Percentiles rank a stretch among this genome's conserved stretches.
phyloP scores from a whole-genome alignment of 331 rosid species.

The Malus hybrid region DNA sequence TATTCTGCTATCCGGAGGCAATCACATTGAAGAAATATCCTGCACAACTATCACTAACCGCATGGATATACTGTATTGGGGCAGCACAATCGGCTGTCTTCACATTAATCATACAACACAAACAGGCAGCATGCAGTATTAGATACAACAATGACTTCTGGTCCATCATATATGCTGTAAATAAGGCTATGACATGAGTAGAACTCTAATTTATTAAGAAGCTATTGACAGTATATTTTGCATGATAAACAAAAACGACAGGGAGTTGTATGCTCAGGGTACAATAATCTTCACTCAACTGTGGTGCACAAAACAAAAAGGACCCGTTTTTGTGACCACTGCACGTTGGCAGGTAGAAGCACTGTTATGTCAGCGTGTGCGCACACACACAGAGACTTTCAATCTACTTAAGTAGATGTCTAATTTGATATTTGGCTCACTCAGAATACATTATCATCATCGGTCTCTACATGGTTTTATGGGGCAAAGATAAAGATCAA shows the following conservation, averaged over 20 bases:
- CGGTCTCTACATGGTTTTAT: neutral
- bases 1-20: neutral
- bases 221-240: neutral
- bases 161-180: slow-evolving; percentile 4
- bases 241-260: neutral
- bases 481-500: slow-evolving; percentile 7
- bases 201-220: neutral
- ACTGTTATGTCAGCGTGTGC: neutral
- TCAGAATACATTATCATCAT: slow-evolving; percentile 7
- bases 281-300: neutral
- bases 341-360: slow-evolving; percentile 3
- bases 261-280: slow-evolving; percentile 7
- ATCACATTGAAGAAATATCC: slow-evolving; percentile 14
- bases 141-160: slow-evolving; percentile 1
- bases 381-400: neutral
- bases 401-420: neutral
- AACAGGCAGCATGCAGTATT: neutral
- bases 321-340: slow-evolving; percentile 6
- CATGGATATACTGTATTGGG: neutral
- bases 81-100: neutral
- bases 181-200: neutral
- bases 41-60: slow-evolving; percentile 6
- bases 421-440: neutral
- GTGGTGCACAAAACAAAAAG: slow-evolving; percentile 6
- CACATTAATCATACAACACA: neutral